These are phyloP conservation scores for Collybia sordida DNA, from an alignment of 768 basidiomycete genomes.

Conservation along the genomic window DNA sequence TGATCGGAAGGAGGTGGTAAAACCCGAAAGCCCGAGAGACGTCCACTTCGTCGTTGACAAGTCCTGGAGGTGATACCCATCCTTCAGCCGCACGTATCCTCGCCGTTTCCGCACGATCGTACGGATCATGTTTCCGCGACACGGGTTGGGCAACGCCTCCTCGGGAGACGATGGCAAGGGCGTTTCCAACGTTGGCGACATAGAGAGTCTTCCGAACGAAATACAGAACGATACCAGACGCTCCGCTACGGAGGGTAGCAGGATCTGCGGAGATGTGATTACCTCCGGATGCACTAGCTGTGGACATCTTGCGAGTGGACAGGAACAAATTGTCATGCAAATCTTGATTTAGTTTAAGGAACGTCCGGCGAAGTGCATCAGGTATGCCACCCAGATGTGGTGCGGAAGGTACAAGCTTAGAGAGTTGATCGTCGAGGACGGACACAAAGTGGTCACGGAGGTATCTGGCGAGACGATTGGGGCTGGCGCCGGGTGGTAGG, in stretches of 20 bases:
- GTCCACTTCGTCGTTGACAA: constrained; percentile 90
- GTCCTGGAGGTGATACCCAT: constrained; percentile 88
- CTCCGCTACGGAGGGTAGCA: constrained; percentile 66
- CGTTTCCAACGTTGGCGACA: constrained; percentile 88
- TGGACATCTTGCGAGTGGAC: constrained; percentile 69
- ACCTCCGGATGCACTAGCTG: constrained; percentile 47
- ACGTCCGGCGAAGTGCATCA: constrained; percentile 85
- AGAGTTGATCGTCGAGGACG: constrained; percentile 61
- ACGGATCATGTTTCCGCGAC: constrained; percentile 86
- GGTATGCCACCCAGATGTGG: constrained; percentile 53
- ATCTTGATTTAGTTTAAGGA: constrained; percentile 82
- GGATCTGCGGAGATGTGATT: constrained; percentile 36
- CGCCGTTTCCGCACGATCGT: constrained; percentile 77
- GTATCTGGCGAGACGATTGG: constrained; percentile 76
- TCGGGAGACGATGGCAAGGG: constrained; percentile 82
- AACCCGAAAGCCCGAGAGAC: constrained; percentile 94
- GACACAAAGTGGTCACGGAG: constrained; percentile 78
- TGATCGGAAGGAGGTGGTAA: constrained; percentile 84
- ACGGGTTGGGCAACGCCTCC: constrained; percentile 73
- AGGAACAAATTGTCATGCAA: constrained; percentile 67
- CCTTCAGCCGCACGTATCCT: constrained; percentile 93
- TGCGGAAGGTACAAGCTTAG: constrained; percentile 32
- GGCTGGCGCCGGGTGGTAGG: constrained; percentile 44
- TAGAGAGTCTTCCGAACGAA: constrained; percentile 77
- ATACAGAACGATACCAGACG: constrained; percentile 86